Evolutionary conservation across 371 early-diverging fungal species (phyloP).

Genomic region (Polyrhizophydium stewartii): DNA sequence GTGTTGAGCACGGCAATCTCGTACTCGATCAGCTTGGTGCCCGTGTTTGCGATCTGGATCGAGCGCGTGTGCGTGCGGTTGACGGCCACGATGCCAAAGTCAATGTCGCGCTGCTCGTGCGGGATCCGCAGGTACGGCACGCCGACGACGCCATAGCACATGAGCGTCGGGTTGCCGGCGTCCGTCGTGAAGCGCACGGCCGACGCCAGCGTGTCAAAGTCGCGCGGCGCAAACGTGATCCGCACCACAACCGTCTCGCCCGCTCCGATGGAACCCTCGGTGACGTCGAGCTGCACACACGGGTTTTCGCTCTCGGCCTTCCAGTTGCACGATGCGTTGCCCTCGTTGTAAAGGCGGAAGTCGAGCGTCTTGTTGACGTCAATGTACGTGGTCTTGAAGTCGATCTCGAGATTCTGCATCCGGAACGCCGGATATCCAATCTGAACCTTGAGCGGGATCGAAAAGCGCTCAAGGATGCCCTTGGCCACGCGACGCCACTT

Average conservation of each 20-base stretch:
- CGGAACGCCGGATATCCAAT: conserved; percentile 49
- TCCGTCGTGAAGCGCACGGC: conserved; percentile 45
- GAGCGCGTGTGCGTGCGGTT: conserved; percentile 31
- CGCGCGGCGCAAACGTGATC: conserved; percentile 38
- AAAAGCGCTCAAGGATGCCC: conserved; percentile 37
- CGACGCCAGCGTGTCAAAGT: conserved; percentile 36
- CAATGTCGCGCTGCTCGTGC: conserved; percentile 23
- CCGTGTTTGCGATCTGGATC: conserved; percentile 42
- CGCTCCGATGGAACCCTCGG: conserved; percentile 30
- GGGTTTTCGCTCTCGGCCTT: conserved; percentile 16
- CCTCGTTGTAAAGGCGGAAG: conserved; percentile 42
- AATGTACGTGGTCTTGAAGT: conserved; percentile 53
- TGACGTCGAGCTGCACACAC: neutral
- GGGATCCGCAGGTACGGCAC: conserved; percentile 47
- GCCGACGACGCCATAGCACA: conserved; percentile 55
- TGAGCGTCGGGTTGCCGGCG: conserved; percentile 38
- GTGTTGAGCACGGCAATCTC: conserved; percentile 26
- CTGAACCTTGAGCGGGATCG: conserved; percentile 38
- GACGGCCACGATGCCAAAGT: conserved; percentile 51
- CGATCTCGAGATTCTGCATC: conserved; percentile 40
- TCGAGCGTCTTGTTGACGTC: conserved; percentile 42
- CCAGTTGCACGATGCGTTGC: conserved; percentile 54
- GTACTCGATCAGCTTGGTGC: conserved; percentile 37
- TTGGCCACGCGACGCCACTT: conserved; percentile 40
- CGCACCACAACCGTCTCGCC: conserved; percentile 28